Base-by-base conservation (phyloP, 805 yeast species). In the Citeromyces matritensis region DNA sequence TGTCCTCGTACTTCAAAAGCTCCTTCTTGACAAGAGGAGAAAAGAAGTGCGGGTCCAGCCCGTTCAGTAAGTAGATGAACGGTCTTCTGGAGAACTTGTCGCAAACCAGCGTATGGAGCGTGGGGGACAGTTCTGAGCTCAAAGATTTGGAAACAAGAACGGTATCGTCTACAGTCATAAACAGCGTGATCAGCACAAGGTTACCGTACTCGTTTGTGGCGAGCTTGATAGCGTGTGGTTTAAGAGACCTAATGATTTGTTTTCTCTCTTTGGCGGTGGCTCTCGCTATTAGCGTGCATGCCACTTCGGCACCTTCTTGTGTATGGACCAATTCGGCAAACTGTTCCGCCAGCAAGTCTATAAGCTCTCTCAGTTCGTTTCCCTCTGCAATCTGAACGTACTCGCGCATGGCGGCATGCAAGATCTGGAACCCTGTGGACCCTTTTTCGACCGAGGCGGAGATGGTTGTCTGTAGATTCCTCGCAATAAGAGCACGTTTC, bases 331-430 rank as follows among this genome's bases (percentile, higher is more conserved):
- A 65, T 57, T 88, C 96, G 12, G 95, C 94, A 51, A 84, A 65
- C 51, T 85, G 95, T 47, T 86, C 96, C 33, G 73, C 69, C 38
- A 88, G 59, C 28, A 84, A 58, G 38, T 85, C 95, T 42, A 85
- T 71, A 46, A 88, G 75, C 33, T 82, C 94, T 42, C 79, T 65
- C 35, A 75, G 69, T 51, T 83, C 88, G 27, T 67, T 64, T 29
- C 66, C 72, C 37, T 72, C 72, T 39, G 84, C 72, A 37, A 84
- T 76, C 38, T 74, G 69, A 30, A 73, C 69, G 46, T 80, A 84
- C 52, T 88, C 95, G 49, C 67, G 76, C 95, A 88, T 84, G 32
- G 94, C 95, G 25, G 95, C 94, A 53, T 88, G 97, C 50, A 88
- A 69, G 41, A 88, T 79, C 52, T 85, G 94, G 66, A 88, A 88